Conservation (phyloP, 2,329 filamentous ascomycete genomes). For the Thielaviopsis musarum region DNA sequence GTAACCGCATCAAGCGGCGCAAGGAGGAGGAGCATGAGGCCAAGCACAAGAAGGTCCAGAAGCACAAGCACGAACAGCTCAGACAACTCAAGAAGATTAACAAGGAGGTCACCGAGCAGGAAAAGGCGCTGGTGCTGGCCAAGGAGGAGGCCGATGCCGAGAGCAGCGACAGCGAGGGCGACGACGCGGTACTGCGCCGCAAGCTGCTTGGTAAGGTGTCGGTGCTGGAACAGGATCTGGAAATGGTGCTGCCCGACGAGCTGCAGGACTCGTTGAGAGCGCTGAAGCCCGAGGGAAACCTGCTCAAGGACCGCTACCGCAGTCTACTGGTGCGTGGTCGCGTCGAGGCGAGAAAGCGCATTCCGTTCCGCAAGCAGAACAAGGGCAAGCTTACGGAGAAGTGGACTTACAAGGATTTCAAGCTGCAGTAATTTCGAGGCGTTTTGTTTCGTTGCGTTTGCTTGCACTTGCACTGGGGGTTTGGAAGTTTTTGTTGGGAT, state of each 20-base stretch:
- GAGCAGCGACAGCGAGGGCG: conserved; percentile 36
- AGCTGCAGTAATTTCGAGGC: conserved; percentile 14
- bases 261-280: conserved; percentile 64
- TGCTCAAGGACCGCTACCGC: conserved; percentile 80
- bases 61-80: conserved; percentile 54
- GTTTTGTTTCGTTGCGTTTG: not conserved
- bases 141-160: conserved; percentile 18
- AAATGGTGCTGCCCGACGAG: conserved; percentile 70
- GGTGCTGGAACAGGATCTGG: conserved; percentile 53
- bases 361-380: conserved; percentile 67
- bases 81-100: conserved; percentile 56
- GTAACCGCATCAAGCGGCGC: conserved; percentile 74
- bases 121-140: conserved; percentile 29
- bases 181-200: conserved; percentile 49
- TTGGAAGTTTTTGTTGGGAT: conserved; percentile 4
- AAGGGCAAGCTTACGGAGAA: conserved; percentile 80
- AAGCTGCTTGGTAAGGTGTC: conserved; percentile 57
- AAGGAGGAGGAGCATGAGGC: conserved; percentile 70
- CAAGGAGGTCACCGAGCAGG: conserved; percentile 41
- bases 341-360: conserved; percentile 63
- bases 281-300: conserved; percentile 87
- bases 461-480: not conserved
- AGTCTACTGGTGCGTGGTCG: conserved; percentile 79
- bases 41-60: conserved; percentile 60
- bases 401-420: conserved; percentile 93